Percentiles rank a stretch among this genome's conserved stretches.
These are phyloP conservation scores for Myxozyma sirexii DNA, from an alignment of 805 yeast species.

Conservation along the genomic window DNA sequence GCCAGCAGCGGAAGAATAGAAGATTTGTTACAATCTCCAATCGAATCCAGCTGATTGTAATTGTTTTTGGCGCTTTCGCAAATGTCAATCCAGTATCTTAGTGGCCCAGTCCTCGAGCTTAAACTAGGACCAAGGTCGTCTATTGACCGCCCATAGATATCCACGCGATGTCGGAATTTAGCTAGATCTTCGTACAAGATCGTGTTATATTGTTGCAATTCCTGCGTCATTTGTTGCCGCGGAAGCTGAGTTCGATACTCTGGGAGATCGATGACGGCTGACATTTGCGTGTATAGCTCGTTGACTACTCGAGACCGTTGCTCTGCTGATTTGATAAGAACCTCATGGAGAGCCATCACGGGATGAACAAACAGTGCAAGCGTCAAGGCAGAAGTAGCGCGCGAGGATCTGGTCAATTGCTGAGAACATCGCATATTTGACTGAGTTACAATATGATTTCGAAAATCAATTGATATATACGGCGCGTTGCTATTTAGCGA, in stretches of 20 bases:
- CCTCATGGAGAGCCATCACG: slow-evolving; percentile 26
- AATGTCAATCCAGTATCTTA: slow-evolving; percentile 26
- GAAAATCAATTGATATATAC: slow-evolving; percentile 10
- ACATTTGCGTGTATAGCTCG: slow-evolving; percentile 26
- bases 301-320: slow-evolving; percentile 30
- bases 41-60: neutral
- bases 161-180: slow-evolving; percentile 24
- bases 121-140: slow-evolving; percentile 3
- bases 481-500: neutral
- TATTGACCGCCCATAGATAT: slow-evolving; percentile 16
- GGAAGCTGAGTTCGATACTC: neutral
- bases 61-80: neutral
- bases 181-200: slow-evolving; percentile 26
- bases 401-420: slow-evolving; percentile 17
- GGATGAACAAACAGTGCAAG: slow-evolving; percentile 30
- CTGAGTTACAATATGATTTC: slow-evolving; percentile 7
- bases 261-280: slow-evolving; percentile 2
- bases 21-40: neutral
- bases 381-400: slow-evolving; percentile 19
- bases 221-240: neutral
- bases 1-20: slow-evolving; percentile 26
- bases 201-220: slow-evolving; percentile 9
- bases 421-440: slow-evolving; percentile 21
- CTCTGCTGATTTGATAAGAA: slow-evolving; percentile 24
- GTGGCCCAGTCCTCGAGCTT: slow-evolving; percentile 1